phyloP scores from a whole-genome alignment of 257 asterid genomes.

The Gentiana macrophylla region DNA sequence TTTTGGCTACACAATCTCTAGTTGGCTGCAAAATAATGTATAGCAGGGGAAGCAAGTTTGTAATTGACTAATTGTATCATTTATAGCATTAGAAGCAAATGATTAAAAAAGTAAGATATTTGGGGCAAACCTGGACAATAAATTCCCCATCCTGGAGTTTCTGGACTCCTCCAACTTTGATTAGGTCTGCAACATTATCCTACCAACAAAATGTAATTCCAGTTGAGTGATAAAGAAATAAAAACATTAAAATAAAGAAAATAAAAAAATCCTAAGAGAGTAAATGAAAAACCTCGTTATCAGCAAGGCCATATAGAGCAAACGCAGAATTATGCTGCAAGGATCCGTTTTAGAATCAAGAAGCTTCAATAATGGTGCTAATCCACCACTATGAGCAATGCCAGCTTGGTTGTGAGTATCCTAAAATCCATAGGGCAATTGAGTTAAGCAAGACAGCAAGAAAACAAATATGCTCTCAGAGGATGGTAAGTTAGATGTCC shows the following conservation, averaged over 20 bases:
- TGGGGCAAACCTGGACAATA: constrained; percentile 62
- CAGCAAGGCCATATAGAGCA: constrained; percentile 98
- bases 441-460: no score
- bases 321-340: constrained; percentile 97
- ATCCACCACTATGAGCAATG: no score
- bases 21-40: constrained; percentile 71
- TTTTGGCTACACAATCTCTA: constrained; percentile 95
- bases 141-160: constrained; percentile 98
- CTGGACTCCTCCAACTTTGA: constrained; percentile 92
- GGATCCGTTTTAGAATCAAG: constrained; percentile 94
- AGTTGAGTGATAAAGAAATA: neutral
- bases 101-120: neutral
- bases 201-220: constrained; percentile 14
- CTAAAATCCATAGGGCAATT: no score
- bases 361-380: constrained; percentile 72
- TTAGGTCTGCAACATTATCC: constrained; percentile 94
- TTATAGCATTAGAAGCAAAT: neutral
- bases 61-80: neutral
- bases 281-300: constrained; percentile 62
- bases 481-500: no score
- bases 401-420: no score
- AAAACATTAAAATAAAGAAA: neutral
- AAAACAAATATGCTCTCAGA: no score
- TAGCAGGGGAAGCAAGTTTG: neutral
- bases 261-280: constrained; percentile 1